phyloP scores from a whole-genome alignment of 2,329 filamentous ascomycete genomes.

The Phialophora macrospora region DNA sequence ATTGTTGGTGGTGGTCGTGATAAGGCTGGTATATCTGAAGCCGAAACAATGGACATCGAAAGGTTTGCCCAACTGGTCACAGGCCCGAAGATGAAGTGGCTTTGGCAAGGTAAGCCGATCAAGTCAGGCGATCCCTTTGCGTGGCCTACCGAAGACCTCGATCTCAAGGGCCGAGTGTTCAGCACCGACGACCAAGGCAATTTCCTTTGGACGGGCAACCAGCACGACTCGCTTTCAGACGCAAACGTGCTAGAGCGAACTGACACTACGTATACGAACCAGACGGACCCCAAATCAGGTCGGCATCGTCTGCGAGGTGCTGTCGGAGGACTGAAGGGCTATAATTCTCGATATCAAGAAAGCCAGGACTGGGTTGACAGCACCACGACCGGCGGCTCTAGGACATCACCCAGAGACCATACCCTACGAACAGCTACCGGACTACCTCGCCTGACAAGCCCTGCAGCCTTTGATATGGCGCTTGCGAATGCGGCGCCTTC shows the following conservation, averaged over 20 bases:
- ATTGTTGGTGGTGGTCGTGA: slow-evolving; percentile 85
- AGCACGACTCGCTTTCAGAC: slow-evolving; percentile 29
- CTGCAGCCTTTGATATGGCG: slow-evolving; percentile 28
- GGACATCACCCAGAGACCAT: slow-evolving; percentile 23
- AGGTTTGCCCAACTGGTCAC: slow-evolving; percentile 76
- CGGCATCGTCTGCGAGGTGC: slow-evolving; percentile 33
- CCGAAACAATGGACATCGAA: slow-evolving; percentile 90
- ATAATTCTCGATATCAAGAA: slow-evolving; percentile 21
- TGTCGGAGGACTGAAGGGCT: slow-evolving; percentile 29
- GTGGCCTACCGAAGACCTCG: slow-evolving; percentile 32
- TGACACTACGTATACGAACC: slow-evolving; percentile 30
- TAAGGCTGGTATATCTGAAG: slow-evolving; percentile 86
- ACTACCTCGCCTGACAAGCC: slow-evolving; percentile 21
- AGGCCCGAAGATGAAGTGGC: slow-evolving; percentile 86
- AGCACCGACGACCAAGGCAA: slow-evolving; percentile 53
- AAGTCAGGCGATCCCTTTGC: slow-evolving; percentile 55
- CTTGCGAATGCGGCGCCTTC: slow-evolving; percentile 21
- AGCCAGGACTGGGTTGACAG: slow-evolving; percentile 27
- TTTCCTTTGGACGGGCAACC: slow-evolving; percentile 52
- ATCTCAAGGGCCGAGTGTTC: slow-evolving; percentile 48
- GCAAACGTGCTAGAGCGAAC: slow-evolving; percentile 30
- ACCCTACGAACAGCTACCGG: slow-evolving; percentile 14
- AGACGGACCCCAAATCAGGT: slow-evolving; percentile 29
- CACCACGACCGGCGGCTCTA: slow-evolving; percentile 11
- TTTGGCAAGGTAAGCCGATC: slow-evolving; percentile 89